Conservation (phyloP, 371 early-diverging fungal species). For the Mortierella sp. region DNA sequence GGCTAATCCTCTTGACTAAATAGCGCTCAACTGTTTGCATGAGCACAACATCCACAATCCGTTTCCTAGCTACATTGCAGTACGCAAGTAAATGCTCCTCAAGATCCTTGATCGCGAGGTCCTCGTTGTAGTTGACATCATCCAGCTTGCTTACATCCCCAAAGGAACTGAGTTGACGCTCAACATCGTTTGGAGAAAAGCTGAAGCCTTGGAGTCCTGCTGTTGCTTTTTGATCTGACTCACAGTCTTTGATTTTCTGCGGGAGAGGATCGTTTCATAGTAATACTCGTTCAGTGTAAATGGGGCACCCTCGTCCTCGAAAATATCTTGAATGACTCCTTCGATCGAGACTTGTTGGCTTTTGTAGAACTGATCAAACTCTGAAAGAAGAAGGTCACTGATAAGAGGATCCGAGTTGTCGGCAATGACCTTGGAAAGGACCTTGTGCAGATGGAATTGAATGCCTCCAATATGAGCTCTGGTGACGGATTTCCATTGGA, state of each 20-base stretch:
- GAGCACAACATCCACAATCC: slow-evolving; percentile 35
- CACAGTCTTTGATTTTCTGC: slow-evolving; percentile 21
- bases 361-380: slow-evolving; percentile 39
- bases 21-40: slow-evolving; percentile 36
- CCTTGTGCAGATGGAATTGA: slow-evolving; percentile 19
- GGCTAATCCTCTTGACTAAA: slow-evolving; percentile 28
- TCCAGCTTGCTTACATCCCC: not conserved
- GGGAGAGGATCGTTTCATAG: slow-evolving; percentile 22
- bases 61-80: slow-evolving; percentile 32
- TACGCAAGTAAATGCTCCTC: slow-evolving; percentile 27
- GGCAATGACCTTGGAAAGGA: slow-evolving; percentile 15
- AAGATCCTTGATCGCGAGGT: slow-evolving; percentile 22
- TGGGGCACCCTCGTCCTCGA: slow-evolving; percentile 25
- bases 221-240: not conserved
- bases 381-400: slow-evolving; percentile 24
- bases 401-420: slow-evolving; percentile 13
- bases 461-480: slow-evolving; percentile 24
- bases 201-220: not conserved
- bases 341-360: slow-evolving; percentile 17
- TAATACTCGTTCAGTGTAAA: slow-evolving; percentile 42
- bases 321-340: slow-evolving; percentile 22
- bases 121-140: slow-evolving; percentile 24
- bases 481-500: slow-evolving; percentile 20
- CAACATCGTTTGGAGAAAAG: no score
- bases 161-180: not conserved